These are phyloP conservation scores for Lactarius vividus DNA, from an alignment of 768 basidiomycete species.

Conservation along the genomic window DNA sequence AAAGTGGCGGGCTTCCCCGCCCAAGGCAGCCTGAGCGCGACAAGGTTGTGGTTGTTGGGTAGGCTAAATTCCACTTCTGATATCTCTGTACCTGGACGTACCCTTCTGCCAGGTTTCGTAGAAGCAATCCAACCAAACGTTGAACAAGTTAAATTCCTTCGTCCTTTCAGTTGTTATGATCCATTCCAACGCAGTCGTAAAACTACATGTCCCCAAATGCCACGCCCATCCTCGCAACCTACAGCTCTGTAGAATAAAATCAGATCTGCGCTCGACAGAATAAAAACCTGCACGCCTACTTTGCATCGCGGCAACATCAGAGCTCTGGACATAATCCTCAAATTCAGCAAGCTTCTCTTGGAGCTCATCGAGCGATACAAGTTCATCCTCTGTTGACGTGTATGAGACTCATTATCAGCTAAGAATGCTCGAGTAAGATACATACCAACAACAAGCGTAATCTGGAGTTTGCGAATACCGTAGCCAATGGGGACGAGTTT, in stretches of 20 bases:
- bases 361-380: conserved; percentile 87
- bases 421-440: conserved; percentile 15
- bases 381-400: conserved; percentile 76
- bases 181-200: not conserved
- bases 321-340: conserved; percentile 87
- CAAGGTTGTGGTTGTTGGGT: too few species aligned
- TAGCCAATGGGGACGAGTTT: conserved; percentile 92
- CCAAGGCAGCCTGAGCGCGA: too few species aligned
- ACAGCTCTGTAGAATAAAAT: conserved; percentile 35
- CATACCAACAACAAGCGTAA: conserved; percentile 51
- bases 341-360: conserved; percentile 87
- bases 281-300: conserved; percentile 45
- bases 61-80: not conserved
- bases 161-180: not conserved
- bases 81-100: too few species aligned
- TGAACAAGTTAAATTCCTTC: not conserved
- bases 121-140: not conserved
- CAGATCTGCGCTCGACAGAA: not conserved
- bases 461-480: conserved; percentile 91
- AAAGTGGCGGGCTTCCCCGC: too few species aligned
- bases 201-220: not conserved
- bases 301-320: conserved; percentile 92
- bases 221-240: conserved; percentile 38
- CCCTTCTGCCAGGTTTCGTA: too few species aligned
- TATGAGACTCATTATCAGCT: conserved; percentile 45